Evolutionary conservation across 345 rosid species (phyloP), one percentile per base, ranked within the genome.

Genomic region (Streptanthus diversifolius): DNA sequence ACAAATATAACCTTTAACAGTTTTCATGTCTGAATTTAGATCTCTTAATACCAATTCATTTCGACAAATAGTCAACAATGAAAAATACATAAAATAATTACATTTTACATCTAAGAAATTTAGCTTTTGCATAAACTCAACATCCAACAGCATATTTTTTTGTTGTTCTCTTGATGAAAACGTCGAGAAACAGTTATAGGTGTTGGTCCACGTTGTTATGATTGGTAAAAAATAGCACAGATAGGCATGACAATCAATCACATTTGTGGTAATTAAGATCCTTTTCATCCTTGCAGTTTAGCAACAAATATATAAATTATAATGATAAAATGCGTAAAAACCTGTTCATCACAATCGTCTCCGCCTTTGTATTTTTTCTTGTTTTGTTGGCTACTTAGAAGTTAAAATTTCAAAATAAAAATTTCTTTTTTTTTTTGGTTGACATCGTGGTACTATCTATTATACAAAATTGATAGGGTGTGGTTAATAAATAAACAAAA

Each of bases 231-330:
- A 45, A 45, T 36, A 47, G 36, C 39, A 59, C 53, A 48, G 59
- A 35, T 60, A 47, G 59, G 25, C 39, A 29, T 60, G 60, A 71
- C 51, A 60, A 10, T 4, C 51, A 60, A 10, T 4, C 4, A 71
- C 75, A 36, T 71, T 70, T 70, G 21, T 45, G 74, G 67, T n/a
- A n/a, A n/a, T n/a, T n/a, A 35, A 22, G 17, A 59, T 59, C 44
- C 19, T 35, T 47, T 30, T 70, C 4, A 47, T 59, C 58, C 48
- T 47, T 59, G 58, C 47, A 22, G 66, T 59, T 58, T 35, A 70
- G 48, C 48, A 9, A 47, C 21, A 24, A 14, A n/a, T 58, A 45
- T 32, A 41, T 1, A 40, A 29, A 13, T 55, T 55, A 18, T n/a
- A 7, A 12, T 41, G 33, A 30, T 19, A 19, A 13, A 55, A 4